Evolutionary conservation across 129 eudicot genomes (phyloP), one percentile per base, ranked within the genome.

Genomic region (Chrysanthemum lavandulifolium): DNA sequence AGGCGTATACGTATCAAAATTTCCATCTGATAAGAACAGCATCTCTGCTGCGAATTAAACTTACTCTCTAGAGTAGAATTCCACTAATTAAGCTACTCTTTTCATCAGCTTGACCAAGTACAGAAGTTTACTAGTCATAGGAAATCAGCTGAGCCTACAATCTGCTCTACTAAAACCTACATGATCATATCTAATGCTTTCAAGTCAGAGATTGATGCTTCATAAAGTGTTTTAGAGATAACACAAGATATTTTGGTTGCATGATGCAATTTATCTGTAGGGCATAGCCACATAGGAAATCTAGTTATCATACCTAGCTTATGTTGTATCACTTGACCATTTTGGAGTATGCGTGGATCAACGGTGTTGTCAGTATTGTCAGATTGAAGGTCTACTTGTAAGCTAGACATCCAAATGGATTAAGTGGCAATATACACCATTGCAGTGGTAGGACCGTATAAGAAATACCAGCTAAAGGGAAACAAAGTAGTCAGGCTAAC

Each of bases 391-490:
- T 19, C 53, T 53, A 45, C n/a, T 33, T 14, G 64, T 74, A 36
- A 36, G 55, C 56, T 65, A 59, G 55, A 68, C 14, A 76, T 8
- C 54, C 61, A 69, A 54, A 56, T 77, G 76, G 53, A 49, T 68
- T 19, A 67, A 67, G 73, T 45, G 52, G 74, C 72, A 67, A 67
- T 57, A 55, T 54, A 67, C 74, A 47, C 59, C 55, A 61, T 43
- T 15, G 54, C 16, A 61, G 57, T 69, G 16, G 14, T 61, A 51
- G 21, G 15, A 77, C 70, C 58, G n/a, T 61, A 40, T 11, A 61
- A 50, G 75, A 29, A 60, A 58, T 21, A 10, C 65, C 31, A 19
- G 18, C 13, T 50, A 31, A 59, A 40, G 36, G 52, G 49, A n/a
- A 40, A 6, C 47, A 7, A 40, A 70, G 18, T 54, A 16, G 8